A percentile compares a stretch with the other conserved stretches of the same genome.
phyloP scores from a whole-genome alignment of 192 early-diverging fungal genomes.

The Backusella mclennaniae region DNA sequence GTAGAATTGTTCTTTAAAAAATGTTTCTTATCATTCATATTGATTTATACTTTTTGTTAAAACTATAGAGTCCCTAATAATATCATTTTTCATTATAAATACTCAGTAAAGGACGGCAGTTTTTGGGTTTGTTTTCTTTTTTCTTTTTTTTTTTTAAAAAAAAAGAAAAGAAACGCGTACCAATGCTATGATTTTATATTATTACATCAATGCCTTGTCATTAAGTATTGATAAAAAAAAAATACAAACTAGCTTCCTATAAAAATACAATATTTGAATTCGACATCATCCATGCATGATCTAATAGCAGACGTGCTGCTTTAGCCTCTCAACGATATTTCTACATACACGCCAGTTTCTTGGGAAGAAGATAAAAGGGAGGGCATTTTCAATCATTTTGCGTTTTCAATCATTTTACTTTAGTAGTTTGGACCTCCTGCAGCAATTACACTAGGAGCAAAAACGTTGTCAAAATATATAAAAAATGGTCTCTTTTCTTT shows the following conservation, averaged over 20 bases:
- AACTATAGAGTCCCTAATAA: background rate
- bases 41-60: background rate
- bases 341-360: background rate
- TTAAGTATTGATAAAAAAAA: background rate
- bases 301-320: background rate
- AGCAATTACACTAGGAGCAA: background rate
- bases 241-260: background rate
- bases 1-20: no score
- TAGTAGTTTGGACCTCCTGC: background rate
- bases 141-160: no score
- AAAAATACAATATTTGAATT: background rate
- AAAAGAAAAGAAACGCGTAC: background rate
- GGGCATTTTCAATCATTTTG: background rate
- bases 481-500: background rate
- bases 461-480: background rate
- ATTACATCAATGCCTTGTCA: background rate
- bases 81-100: background rate
- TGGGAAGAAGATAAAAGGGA: background rate
- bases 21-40: background rate
- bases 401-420: background rate
- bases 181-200: background rate
- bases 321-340: background rate
- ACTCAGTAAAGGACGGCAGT: background rate
- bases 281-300: background rate
- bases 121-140: no score